A percentile compares a stretch with the other conserved stretches of the same genome.
Conservation (phyloP, 768 basidiomycete genomes). For the Glaciozyma martinii region DNA sequence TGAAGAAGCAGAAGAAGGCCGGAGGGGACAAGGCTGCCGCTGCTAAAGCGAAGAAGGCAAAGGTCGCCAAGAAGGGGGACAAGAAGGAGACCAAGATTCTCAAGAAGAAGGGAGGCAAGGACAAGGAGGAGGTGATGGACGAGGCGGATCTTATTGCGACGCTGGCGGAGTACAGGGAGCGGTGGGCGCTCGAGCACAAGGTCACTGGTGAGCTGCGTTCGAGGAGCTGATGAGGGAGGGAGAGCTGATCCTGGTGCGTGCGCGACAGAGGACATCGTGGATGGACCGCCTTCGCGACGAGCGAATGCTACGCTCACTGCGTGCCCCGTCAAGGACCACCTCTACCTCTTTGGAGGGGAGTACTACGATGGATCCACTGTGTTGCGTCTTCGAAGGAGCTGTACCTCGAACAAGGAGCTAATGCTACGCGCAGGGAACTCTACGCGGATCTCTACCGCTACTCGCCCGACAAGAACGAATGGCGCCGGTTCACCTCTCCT, state of each 20-base stretch:
- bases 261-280: constrained; percentile 71
- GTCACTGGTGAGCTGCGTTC: constrained; percentile 15
- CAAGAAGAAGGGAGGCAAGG: constrained; percentile 25
- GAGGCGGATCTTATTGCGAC: constrained; percentile 67
- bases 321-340: constrained; percentile 61
- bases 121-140: constrained; percentile 48
- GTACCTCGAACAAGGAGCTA: not conserved
- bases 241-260: constrained; percentile 35
- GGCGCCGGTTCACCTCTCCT: constrained; percentile 73
- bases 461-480: constrained; percentile 81
- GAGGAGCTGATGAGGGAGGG: not conserved
- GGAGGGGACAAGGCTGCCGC: too few relatives aligned
- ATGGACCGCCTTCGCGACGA: constrained; percentile 70
- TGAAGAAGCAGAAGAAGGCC: too few relatives aligned
- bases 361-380: constrained; percentile 77
- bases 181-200: constrained; percentile 63
- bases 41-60: too few relatives aligned
- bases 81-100: too few relatives aligned
- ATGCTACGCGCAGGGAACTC: constrained; percentile 53
- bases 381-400: constrained; percentile 40
- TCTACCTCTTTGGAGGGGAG: constrained; percentile 61
- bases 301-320: constrained; percentile 74
- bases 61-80: too few relatives aligned
- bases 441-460: constrained; percentile 84
- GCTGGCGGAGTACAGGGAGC: constrained; percentile 56